Base-by-base conservation (phyloP, 495 filamentous ascomycete species). In the Letharia lupina region DNA sequence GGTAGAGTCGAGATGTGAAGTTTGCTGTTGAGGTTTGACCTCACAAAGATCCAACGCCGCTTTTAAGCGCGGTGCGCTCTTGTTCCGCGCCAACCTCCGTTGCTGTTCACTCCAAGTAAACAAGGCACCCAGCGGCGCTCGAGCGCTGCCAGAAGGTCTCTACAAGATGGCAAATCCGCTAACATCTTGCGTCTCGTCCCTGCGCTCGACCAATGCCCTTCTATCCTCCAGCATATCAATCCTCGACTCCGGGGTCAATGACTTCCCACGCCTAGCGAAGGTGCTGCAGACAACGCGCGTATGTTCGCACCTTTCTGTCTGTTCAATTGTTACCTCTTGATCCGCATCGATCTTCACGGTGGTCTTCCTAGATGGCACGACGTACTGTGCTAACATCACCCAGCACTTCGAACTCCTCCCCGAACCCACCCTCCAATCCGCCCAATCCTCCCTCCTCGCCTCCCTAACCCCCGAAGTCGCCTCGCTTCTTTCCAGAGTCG, bases 371-470 rank as follows among this genome's bases (percentile, higher is more conserved):
- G 11, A 23, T 65, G 23, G 57, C 31, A 12, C 3, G 7, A 47
- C 18, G 3, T 15, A 9, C 15, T 16, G 12, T 35, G 54, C 54
- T 57, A 37, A 57, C 11, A 44, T 16, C 42, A 4, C 58, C 52
- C 68, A 90, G 87, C 90, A 92, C 77, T 93, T 91, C 75, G 90
- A 93, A 73, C 82, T 92, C 45, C 84, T 90, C 45, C 84, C 90
- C 35, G 85, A 88, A 70, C 81, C 85, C 37, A 84, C 84, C 57
- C 80, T 93, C 33, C 79, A 80, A 65, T 75, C 84, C 69, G 89
- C 89, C 0, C 90, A 93, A 77, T 77, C 82, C 60, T 76, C 83
- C 37, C 82, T 93, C 33, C 81, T 86, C 37, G 84, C 86, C 66
- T 87, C 91, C 73, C 89, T 93, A 63, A 83, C 82, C 18, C 90